phyloP scores from a whole-genome alignment of 257 asterid genomes.

The Solanum pinnatisectum region DNA sequence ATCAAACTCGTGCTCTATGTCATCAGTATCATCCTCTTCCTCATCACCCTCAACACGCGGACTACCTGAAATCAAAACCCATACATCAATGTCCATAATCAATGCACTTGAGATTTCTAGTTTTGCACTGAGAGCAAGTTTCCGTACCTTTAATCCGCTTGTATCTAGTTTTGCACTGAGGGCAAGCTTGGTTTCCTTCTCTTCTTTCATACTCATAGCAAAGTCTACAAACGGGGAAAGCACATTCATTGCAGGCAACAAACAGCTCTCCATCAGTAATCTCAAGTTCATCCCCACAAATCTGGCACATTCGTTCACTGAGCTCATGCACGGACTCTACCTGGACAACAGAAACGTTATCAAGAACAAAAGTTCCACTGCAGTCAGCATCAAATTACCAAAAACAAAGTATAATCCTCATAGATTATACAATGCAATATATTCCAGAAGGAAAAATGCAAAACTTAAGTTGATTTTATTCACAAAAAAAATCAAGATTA shows the following conservation, averaged over 20 bases:
- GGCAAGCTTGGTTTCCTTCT: slow-evolving; percentile 79
- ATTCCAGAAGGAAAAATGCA: background rate
- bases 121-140: background rate
- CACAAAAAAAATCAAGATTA: background rate
- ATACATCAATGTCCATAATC: background rate
- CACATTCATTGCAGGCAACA: slow-evolving; percentile 97
- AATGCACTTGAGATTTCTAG: background rate
- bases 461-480: background rate
- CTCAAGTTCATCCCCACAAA: slow-evolving; percentile 76
- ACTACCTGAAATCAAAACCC: slow-evolving; percentile 38
- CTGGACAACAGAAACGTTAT: slow-evolving; percentile 19
- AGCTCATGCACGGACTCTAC: slow-evolving; percentile 60
- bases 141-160: slow-evolving; percentile 71
- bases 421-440: background rate
- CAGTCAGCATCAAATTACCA: slow-evolving; percentile 7
- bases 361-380: background rate
- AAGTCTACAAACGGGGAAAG: slow-evolving; percentile 77
- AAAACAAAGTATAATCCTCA: background rate
- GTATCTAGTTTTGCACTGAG: slow-evolving; percentile 92
- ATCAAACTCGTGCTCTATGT: slow-evolving; percentile 75
- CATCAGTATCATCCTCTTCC: slow-evolving; percentile 84
- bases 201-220: slow-evolving; percentile 87
- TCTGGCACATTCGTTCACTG: slow-evolving; percentile 64
- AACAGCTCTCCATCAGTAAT: slow-evolving; percentile 58
- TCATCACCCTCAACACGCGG: slow-evolving; percentile 95